These are phyloP conservation scores for Metschnikowia similis DNA, from an alignment of 805 yeast genomes.

Conservation along the genomic window DNA sequence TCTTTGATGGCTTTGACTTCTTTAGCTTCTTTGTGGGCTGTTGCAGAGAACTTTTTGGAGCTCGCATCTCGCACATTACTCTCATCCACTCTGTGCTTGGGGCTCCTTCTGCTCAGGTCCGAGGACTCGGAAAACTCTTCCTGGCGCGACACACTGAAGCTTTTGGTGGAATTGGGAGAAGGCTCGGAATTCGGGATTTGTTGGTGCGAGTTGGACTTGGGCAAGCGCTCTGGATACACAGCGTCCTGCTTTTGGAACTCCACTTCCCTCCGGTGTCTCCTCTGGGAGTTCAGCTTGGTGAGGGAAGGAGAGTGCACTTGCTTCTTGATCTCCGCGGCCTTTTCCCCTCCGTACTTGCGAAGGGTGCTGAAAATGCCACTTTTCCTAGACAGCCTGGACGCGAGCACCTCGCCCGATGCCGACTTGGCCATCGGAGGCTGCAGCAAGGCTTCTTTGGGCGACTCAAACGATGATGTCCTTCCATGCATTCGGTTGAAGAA, in stretches of 20 bases:
- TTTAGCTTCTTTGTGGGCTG: no score
- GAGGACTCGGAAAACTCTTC: constrained; percentile 4
- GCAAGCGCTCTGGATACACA: not conserved
- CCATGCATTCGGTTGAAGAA: constrained; percentile 58
- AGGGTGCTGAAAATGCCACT: constrained; percentile 38
- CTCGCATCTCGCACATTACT: no score
- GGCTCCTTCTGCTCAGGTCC: not conserved
- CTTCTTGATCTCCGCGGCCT: constrained; percentile 34
- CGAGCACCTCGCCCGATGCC: not conserved
- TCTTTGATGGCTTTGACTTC: no score
- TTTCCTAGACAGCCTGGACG: constrained; percentile 14
- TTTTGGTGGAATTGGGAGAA: constrained; percentile 13
- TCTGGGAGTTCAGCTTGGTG: not conserved
- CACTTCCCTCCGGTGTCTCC: not conserved
- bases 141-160: constrained; percentile 1
- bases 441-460: constrained; percentile 3
- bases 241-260: not conserved
- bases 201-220: not conserved
- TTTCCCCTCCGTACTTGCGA: constrained; percentile 39
- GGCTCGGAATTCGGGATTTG: not conserved
- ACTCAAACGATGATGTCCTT: constrained; percentile 47
- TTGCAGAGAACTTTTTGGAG: no score
- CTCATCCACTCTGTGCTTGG: not conserved
- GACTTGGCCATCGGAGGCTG: constrained; percentile 1
- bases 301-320: constrained; percentile 17